phyloP scores from a whole-genome alignment of 306 rosid species.

The Pterocarpus santalinus region DNA sequence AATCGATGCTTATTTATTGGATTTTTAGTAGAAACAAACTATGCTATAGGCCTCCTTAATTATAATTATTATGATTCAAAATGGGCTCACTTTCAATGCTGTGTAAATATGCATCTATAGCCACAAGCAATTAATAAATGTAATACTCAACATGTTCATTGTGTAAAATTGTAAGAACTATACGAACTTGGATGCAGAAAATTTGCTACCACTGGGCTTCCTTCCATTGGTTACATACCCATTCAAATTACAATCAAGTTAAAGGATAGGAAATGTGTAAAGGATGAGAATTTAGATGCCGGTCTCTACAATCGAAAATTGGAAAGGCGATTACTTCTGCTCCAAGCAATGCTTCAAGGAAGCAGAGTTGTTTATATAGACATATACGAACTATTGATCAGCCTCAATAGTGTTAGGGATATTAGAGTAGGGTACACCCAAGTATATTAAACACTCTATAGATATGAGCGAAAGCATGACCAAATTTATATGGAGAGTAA shows the following conservation, averaged over 20 bases:
- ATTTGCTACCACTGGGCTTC: slow-evolving; percentile 62
- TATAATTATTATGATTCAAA: too few relatives aligned
- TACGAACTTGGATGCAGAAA: slow-evolving; percentile 70
- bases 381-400: slow-evolving; percentile 47
- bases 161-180: slow-evolving; percentile 56
- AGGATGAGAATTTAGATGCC: slow-evolving; percentile 64
- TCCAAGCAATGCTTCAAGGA: slow-evolving; percentile 57
- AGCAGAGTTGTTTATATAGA: slow-evolving; percentile 57
- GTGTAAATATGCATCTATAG: too few relatives aligned
- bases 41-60: too few relatives aligned
- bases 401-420: slow-evolving; percentile 50
- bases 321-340: slow-evolving; percentile 24
- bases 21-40: neutral
- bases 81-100: too few relatives aligned
- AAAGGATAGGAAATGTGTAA: slow-evolving; percentile 52
- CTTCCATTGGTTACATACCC: slow-evolving; percentile 79
- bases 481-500: too few relatives aligned
- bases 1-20: neutral
- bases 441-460: too few relatives aligned
- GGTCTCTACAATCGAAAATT: slow-evolving; percentile 63
- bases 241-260: slow-evolving; percentile 60
- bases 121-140: neutral
- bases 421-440: too few relatives aligned
- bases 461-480: too few relatives aligned
- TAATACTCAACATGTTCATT: neutral